phyloP scores from a whole-genome alignment of 352 stramenopile genomes.

The Pythium vanterpoolii region DNA sequence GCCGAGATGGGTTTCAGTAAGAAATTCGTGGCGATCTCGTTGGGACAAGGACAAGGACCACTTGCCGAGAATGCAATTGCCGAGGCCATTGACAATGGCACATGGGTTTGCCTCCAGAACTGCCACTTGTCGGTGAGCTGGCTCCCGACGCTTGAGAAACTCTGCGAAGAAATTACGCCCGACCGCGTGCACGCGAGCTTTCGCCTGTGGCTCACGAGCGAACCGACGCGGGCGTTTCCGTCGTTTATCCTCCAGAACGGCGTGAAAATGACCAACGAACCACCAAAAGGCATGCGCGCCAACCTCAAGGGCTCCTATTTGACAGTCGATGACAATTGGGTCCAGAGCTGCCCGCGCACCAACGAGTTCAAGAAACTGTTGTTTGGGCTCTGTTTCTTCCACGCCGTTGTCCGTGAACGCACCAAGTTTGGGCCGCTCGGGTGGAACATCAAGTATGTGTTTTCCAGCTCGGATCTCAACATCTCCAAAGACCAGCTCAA shows the following conservation, averaged over 20 bases:
- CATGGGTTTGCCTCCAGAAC: slow-evolving; percentile 96
- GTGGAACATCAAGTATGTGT: slow-evolving; percentile 91
- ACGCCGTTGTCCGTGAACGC: slow-evolving; percentile 83
- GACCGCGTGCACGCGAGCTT: slow-evolving; percentile 92
- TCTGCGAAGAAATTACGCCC: slow-evolving; percentile 92
- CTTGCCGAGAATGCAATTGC: slow-evolving; percentile 92
- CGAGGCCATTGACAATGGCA: slow-evolving; percentile 90
- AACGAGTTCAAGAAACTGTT: slow-evolving; percentile 82
- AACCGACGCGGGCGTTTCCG: slow-evolving; percentile 92
- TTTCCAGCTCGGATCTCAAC: slow-evolving; percentile 78
- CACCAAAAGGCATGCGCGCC: slow-evolving; percentile 91
- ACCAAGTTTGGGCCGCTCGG: slow-evolving; percentile 84
- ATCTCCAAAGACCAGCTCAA: slow-evolving; percentile 87
- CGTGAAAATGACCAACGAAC: slow-evolving; percentile 96
- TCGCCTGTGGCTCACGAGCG: slow-evolving; percentile 93
- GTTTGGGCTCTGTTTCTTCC: slow-evolving; percentile 92
- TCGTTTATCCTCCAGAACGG: slow-evolving; percentile 92
- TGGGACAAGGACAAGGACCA: slow-evolving; percentile 92
- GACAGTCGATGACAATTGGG: slow-evolving; percentile 76
- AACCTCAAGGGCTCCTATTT: slow-evolving; percentile 93
- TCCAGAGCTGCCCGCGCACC: slow-evolving; percentile 53
- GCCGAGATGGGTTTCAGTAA: slow-evolving; percentile 90
- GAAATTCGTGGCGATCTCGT: slow-evolving; percentile 91
- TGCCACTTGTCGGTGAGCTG: slow-evolving; percentile 94
- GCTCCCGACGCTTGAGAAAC: slow-evolving; percentile 92